A percentile compares a stretch with the other conserved stretches of the same genome.
Evolutionary conservation across 768 basidiomycete species (phyloP).

Genomic region (Cantharellus anzutake): DNA sequence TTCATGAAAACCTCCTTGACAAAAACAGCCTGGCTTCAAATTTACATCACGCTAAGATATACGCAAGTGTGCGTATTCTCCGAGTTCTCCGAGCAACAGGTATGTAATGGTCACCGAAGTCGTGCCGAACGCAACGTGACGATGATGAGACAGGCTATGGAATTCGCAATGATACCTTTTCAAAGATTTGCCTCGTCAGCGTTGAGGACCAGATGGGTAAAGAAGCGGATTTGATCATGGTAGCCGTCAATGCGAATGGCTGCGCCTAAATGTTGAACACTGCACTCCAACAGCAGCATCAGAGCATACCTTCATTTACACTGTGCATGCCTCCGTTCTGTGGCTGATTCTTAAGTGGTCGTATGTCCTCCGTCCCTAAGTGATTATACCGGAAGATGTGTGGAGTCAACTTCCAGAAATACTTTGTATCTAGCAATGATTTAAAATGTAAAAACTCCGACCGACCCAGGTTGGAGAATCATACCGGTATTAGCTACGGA

Average conservation of each 20-base stretch:
- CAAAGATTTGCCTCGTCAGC: conserved; percentile 19
- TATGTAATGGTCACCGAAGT: no score
- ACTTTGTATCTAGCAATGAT: conserved; percentile 27
- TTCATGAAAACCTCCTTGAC: no score
- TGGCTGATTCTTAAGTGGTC: conserved; percentile 2
- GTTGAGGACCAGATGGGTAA: conserved; percentile 26
- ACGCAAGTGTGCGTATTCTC: no score
- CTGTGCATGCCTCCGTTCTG: conserved; percentile 28
- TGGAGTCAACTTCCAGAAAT: conserved; percentile 31
- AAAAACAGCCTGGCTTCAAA: no score
- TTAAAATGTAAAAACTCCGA: neutral
- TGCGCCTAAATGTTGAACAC: neutral
- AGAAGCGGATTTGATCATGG: conserved; percentile 26
- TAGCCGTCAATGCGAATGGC: conserved; percentile 20
- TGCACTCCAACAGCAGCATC: neutral
- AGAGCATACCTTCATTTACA: conserved; percentile 44
- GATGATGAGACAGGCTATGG: no score
- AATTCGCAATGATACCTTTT: no score
- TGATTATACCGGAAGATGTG: conserved; percentile 52
- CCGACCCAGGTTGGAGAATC: neutral
- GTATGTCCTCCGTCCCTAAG: conserved; percentile 1
- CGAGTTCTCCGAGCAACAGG: no score
- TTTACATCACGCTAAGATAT: no score
- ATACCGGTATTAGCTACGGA: conserved; percentile 11
- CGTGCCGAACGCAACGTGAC: no score